Evolutionary conservation across 2,329 filamentous ascomycete genomes (phyloP).

Genomic region (Dactylellina drechsleri): DNA sequence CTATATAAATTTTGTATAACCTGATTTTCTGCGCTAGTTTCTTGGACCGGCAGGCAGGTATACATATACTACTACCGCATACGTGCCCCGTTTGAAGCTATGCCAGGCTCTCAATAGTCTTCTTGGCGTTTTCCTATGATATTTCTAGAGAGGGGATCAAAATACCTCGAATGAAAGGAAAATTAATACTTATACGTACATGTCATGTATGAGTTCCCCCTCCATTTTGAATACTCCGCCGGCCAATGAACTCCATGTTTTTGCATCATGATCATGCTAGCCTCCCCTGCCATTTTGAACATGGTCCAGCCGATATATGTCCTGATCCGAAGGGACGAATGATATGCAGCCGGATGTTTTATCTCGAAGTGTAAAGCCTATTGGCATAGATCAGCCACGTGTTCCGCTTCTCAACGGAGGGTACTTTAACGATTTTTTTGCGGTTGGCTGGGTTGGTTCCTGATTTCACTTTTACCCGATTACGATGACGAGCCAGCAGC

Average conservation of each 20-base stretch:
- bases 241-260: neutral
- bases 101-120: slow-evolving; percentile 17
- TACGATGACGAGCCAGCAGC: neutral
- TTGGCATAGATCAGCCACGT: slow-evolving; percentile 33
- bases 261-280: slow-evolving; percentile 4
- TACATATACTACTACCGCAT: slow-evolving; percentile 41
- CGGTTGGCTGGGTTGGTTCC: slow-evolving; percentile 20
- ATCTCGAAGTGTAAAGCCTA: slow-evolving; percentile 28
- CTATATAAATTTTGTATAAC: neutral
- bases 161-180: slow-evolving; percentile 6
- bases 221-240: neutral
- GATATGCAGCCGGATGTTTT: slow-evolving; percentile 34
- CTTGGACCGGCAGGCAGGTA: slow-evolving; percentile 3
- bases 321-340: slow-evolving; percentile 32
- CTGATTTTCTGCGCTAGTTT: neutral
- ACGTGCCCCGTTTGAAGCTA: slow-evolving; percentile 33
- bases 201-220: neutral
- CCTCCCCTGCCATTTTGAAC: slow-evolving; percentile 22
- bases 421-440: slow-evolving; percentile 23
- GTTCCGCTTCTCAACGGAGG: slow-evolving; percentile 18
- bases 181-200: neutral
- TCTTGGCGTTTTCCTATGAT: slow-evolving; percentile 7
- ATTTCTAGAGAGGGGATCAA: slow-evolving; percentile 24
- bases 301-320: slow-evolving; percentile 27
- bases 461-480: slow-evolving; percentile 8